Evolutionary conservation across 1,284 basidiomycete genomes (phyloP).

Genomic region (Ceratorhiza oryzae-sativae): DNA sequence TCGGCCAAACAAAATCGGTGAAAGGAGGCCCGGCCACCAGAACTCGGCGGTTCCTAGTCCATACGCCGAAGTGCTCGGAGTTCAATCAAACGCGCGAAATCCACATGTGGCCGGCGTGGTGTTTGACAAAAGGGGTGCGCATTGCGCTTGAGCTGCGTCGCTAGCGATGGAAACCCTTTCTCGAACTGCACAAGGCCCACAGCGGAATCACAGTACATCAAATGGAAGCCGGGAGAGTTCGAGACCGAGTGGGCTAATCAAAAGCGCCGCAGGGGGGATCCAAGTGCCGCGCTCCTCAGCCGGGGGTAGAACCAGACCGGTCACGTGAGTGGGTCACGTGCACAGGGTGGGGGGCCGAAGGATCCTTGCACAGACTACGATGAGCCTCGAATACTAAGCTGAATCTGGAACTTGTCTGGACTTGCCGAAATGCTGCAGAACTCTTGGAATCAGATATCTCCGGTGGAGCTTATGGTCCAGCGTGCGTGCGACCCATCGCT

Average conservation of each 20-base stretch:
- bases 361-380: slow-evolving; percentile 15
- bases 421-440: slow-evolving; percentile 41
- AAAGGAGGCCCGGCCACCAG: slow-evolving; percentile 10
- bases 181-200: neutral
- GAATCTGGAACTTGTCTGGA: slow-evolving; percentile 22
- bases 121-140: neutral
- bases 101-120: slow-evolving; percentile 17
- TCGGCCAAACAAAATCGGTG: slow-evolving; percentile 19
- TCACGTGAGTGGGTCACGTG: slow-evolving; percentile 27
- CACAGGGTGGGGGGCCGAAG: slow-evolving; percentile 18
- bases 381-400: neutral
- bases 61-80: slow-evolving; percentile 8
- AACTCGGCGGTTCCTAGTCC: neutral
- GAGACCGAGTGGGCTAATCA: slow-evolving; percentile 7
- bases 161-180: slow-evolving; percentile 8
- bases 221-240: slow-evolving; percentile 6
- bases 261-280: neutral
- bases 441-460: slow-evolving; percentile 54
- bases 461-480: slow-evolving; percentile 73
- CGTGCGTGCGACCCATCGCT: slow-evolving; percentile 89
- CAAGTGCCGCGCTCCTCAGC: slow-evolving; percentile 9
- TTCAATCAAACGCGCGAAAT: slow-evolving; percentile 9
- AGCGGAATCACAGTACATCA: slow-evolving; percentile 11
- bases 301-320: slow-evolving; percentile 21
- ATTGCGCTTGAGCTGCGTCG: neutral